phyloP scores from a whole-genome alignment of 352 stramenopile genomes.

The Pythium phragmiticola region DNA sequence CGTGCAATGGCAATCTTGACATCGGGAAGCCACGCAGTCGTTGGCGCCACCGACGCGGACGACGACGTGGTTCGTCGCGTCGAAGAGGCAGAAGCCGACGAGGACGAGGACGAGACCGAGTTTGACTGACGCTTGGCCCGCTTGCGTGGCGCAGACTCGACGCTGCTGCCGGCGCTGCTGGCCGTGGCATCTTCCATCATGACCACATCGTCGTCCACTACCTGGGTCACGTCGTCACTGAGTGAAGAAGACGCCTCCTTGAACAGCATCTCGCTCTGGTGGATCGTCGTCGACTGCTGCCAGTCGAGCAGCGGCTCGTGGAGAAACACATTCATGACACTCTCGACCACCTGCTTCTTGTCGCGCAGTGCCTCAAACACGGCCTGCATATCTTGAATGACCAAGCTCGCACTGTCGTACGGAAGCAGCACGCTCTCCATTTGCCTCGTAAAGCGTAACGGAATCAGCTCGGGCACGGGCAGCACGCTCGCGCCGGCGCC shows the following conservation, averaged over 20 bases:
- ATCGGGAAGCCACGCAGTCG: slow-evolving; percentile 59
- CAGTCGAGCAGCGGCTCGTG: slow-evolving; percentile 91
- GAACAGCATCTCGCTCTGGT: slow-evolving; percentile 58
- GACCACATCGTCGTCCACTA: slow-evolving; percentile 19
- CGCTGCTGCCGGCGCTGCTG: neutral
- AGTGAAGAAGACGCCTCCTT: slow-evolving; percentile 24
- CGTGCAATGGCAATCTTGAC: slow-evolving; percentile 77
- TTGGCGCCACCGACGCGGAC: slow-evolving; percentile 4
- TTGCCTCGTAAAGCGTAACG: slow-evolving; percentile 87
- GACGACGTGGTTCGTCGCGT: slow-evolving; percentile 6
- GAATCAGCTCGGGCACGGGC: slow-evolving; percentile 88
- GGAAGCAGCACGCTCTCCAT: slow-evolving; percentile 71
- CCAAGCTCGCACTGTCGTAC: slow-evolving; percentile 61
- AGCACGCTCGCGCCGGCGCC: slow-evolving; percentile 79
- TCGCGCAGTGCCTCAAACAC: slow-evolving; percentile 82
- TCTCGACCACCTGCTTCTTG: slow-evolving; percentile 82
- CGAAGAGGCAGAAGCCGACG: slow-evolving; percentile 2
- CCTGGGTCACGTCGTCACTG: slow-evolving; percentile 21
- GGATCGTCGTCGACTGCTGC: slow-evolving; percentile 67
- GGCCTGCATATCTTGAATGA: slow-evolving; percentile 81
- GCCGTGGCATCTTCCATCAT: slow-evolving; percentile 1
- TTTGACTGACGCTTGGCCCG: slow-evolving; percentile 8
- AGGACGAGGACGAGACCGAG: neutral
- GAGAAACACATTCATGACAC: slow-evolving; percentile 91
- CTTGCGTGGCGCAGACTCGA: neutral